These are phyloP conservation scores for Cinnamomum chago DNA, from an alignment of 164 flowering plant genomes.

Conservation along the genomic window DNA sequence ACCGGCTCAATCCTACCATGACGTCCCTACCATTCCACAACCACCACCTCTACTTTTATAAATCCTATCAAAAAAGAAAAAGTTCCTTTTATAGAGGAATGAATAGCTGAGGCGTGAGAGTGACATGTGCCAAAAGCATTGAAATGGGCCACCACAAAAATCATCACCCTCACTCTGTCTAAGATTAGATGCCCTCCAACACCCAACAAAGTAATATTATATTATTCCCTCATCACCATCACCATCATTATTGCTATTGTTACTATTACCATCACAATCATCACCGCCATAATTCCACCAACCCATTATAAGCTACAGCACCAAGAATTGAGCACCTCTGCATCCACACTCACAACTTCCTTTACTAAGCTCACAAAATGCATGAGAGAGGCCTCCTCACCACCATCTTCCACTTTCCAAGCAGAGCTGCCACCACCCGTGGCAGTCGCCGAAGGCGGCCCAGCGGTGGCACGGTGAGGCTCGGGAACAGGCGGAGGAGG, in stretches of 20 bases:
- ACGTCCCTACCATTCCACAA: no score
- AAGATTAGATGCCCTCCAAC: background rate
- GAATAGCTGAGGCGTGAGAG: background rate
- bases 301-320: background rate
- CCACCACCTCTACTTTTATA: no score
- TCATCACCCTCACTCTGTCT: background rate
- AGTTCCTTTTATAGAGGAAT: background rate
- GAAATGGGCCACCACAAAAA: background rate
- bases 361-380: no score
- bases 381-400: no score
- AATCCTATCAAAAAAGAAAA: background rate
- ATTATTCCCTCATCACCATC: background rate
- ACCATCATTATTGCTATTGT: background rate
- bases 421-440: no score
- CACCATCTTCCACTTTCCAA: no score
- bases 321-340: no score
- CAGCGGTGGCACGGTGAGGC: slow-evolving; percentile 32
- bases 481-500: slow-evolving; percentile 45
- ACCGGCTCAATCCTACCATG: no score
- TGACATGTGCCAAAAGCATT: slow-evolving; percentile 3
- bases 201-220: background rate
- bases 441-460: background rate
- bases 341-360: no score
- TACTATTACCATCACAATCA: background rate
- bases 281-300: background rate